phyloP scores from a whole-genome alignment of 1,139 yeast species.

The Diutina siamensis region DNA sequence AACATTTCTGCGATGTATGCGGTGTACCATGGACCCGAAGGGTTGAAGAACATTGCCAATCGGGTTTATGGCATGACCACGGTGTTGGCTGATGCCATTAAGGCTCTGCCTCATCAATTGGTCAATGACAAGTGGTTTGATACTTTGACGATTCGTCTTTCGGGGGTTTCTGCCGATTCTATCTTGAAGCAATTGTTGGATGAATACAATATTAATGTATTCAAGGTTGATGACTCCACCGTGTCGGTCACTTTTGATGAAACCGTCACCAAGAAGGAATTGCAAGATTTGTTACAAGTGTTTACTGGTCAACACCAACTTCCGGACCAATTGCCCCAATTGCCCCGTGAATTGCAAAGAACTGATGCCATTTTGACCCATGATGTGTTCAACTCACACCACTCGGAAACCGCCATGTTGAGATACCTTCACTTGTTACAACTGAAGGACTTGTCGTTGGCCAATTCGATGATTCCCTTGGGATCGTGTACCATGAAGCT shows the following conservation, averaged over 20 bases:
- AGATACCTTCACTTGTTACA: constrained; percentile 83
- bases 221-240: constrained; percentile 48
- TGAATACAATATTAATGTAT: constrained; percentile 61
- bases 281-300: constrained; percentile 42
- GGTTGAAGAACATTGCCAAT: constrained; percentile 68
- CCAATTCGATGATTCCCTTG: constrained; percentile 93
- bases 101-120: constrained; percentile 31
- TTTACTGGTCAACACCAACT: constrained; percentile 34
- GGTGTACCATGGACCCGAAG: constrained; percentile 91
- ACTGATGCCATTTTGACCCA: constrained; percentile 54
- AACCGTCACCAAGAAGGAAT: constrained; percentile 58
- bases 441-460: constrained; percentile 80
- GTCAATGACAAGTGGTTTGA: constrained; percentile 69
- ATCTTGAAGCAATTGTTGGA: constrained; percentile 47
- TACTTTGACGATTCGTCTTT: constrained; percentile 62
- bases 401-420: constrained; percentile 89
- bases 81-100: constrained; percentile 50
- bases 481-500: constrained; percentile 98
- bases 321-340: constrained; percentile 29
- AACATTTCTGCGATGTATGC: constrained; percentile 94
- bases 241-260: constrained; percentile 81
- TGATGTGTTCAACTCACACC: constrained; percentile 77
- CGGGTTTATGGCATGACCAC: constrained; percentile 71
- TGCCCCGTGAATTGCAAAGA: constrained; percentile 48
- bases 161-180: constrained; percentile 39